Percentiles rank a stretch among this genome's conserved stretches.
Conservation (phyloP, 352 stramenopile genomes). For the Pythium folliculosum region DNA sequence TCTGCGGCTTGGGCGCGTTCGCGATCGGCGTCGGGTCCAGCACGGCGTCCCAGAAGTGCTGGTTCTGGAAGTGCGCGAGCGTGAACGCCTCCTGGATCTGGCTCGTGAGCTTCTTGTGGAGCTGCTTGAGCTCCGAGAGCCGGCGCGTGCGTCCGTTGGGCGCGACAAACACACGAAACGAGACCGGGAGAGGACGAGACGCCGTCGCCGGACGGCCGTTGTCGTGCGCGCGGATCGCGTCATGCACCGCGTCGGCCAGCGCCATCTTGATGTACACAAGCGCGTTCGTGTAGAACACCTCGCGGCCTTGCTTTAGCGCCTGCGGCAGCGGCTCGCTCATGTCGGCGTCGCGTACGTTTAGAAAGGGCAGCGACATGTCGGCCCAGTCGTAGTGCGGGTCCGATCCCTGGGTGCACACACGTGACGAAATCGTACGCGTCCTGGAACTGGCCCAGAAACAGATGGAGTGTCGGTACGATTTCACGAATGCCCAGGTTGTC, state of each 20-base stretch:
- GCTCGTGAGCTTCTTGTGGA: neutral
- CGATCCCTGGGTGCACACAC: neutral
- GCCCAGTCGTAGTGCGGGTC: slow-evolving; percentile 12
- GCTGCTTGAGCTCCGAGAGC: neutral
- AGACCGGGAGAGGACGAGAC: neutral
- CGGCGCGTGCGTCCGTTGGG: neutral
- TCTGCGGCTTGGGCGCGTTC: neutral
- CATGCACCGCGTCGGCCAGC: neutral
- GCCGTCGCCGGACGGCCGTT: too few relatives aligned
- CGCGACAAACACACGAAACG: neutral
- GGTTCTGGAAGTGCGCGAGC: neutral
- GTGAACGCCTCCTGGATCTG: neutral
- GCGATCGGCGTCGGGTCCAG: slow-evolving; percentile 4
- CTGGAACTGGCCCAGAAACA: slow-evolving; percentile 4
- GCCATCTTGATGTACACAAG: slow-evolving; percentile 1
- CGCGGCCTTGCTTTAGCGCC: neutral
- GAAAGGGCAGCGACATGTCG: neutral
- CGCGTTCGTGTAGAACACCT: neutral
- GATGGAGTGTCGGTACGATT: neutral
- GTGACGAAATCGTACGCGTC: slow-evolving; percentile 22
- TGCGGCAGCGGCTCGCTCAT: neutral
- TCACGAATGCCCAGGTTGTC: slow-evolving; percentile 24
- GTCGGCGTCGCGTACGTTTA: slow-evolving; percentile 2
- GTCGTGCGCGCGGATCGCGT: neutral
- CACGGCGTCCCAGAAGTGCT: slow-evolving; percentile 3